These are phyloP conservation scores for Aspergillus wentii DNA, from an alignment of 495 filamentous ascomycete species.

Conservation along the genomic window DNA sequence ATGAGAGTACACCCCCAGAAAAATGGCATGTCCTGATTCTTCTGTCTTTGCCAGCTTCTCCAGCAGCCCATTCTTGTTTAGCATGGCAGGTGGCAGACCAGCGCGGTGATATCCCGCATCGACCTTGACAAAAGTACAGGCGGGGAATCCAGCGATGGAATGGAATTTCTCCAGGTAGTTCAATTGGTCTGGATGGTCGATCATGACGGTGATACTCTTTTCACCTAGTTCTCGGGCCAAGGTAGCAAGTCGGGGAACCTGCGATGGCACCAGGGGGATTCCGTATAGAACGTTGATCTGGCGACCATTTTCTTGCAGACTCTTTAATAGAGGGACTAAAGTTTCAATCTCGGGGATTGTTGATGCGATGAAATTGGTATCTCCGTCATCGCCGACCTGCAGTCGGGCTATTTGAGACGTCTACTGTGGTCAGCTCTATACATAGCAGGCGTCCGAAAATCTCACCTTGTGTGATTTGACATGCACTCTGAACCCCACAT, in stretches of 20 bases:
- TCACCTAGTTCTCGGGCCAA: slow-evolving; percentile 47
- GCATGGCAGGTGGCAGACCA: slow-evolving; percentile 52
- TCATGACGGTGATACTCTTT: slow-evolving; percentile 56
- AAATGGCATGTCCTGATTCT: slow-evolving; percentile 23
- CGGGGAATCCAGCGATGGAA: slow-evolving; percentile 31
- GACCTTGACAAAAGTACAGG: slow-evolving; percentile 67
- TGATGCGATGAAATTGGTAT: slow-evolving; percentile 68
- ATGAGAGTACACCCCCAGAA: slow-evolving; percentile 75
- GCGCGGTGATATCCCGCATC: slow-evolving; percentile 76
- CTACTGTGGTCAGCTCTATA: slow-evolving; percentile 25
- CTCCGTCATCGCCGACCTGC: slow-evolving; percentile 58
- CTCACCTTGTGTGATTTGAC: slow-evolving; percentile 83
- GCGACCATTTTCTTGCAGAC: slow-evolving; percentile 46
- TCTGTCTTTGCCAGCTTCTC: slow-evolving; percentile 39
- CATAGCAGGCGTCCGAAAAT: not conserved
- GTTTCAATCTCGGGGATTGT: slow-evolving; percentile 73
- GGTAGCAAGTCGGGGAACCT: slow-evolving; percentile 50
- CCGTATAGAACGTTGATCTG: slow-evolving; percentile 69
- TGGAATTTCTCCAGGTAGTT: slow-evolving; percentile 34
- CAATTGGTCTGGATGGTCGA: slow-evolving; percentile 68
- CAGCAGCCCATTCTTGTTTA: slow-evolving; percentile 47
- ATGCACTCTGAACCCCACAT: slow-evolving; percentile 71
- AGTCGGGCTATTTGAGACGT: slow-evolving; percentile 68
- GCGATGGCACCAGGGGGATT: slow-evolving; percentile 64
- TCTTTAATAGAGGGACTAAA: slow-evolving; percentile 56